These are phyloP conservation scores for Tephrocybe rancida DNA, from an alignment of 768 basidiomycete species.

Conservation along the genomic window DNA sequence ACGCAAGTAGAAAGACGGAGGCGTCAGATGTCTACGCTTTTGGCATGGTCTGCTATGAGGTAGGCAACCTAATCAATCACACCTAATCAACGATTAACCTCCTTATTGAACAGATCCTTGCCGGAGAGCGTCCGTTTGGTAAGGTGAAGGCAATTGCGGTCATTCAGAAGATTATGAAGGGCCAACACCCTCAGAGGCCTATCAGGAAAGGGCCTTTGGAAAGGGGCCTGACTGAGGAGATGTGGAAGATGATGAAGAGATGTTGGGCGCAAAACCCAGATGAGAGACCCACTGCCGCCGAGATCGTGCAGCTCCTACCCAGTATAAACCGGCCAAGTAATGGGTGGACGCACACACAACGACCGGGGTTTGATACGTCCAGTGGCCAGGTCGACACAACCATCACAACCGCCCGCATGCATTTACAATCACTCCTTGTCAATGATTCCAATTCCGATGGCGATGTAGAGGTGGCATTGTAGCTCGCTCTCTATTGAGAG, in stretches of 20 bases:
- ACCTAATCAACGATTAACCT: neutral
- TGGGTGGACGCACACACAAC: slow-evolving; percentile 7
- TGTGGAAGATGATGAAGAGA: slow-evolving; percentile 12
- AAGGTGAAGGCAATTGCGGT: slow-evolving; percentile 12
- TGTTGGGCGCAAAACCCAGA: slow-evolving; percentile 10
- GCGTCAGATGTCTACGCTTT: slow-evolving; percentile 21
- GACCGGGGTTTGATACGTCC: slow-evolving; percentile 2
- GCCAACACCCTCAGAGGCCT: neutral
- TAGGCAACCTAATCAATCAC: neutral
- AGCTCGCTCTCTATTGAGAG: neutral
- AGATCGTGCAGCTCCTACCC: slow-evolving; percentile 4
- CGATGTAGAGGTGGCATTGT: no score
- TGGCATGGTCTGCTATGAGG: slow-evolving; percentile 20
- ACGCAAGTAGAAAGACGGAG: slow-evolving; percentile 6
- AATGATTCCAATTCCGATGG: no score
- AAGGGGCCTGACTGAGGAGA: slow-evolving; percentile 9
- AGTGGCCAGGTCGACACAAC: neutral
- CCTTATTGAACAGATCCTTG: slow-evolving; percentile 22
- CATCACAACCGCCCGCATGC: slow-evolving; percentile 2
- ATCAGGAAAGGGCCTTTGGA: slow-evolving; percentile 17
- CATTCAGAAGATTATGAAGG: neutral
- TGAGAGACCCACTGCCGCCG: neutral
- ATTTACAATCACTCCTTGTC: neutral
- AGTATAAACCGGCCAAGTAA: neutral
- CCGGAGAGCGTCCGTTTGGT: slow-evolving; percentile 26